phyloP scores from a whole-genome alignment of 2,329 filamentous ascomycete species.

The Rhexocercosporidium sp. region DNA sequence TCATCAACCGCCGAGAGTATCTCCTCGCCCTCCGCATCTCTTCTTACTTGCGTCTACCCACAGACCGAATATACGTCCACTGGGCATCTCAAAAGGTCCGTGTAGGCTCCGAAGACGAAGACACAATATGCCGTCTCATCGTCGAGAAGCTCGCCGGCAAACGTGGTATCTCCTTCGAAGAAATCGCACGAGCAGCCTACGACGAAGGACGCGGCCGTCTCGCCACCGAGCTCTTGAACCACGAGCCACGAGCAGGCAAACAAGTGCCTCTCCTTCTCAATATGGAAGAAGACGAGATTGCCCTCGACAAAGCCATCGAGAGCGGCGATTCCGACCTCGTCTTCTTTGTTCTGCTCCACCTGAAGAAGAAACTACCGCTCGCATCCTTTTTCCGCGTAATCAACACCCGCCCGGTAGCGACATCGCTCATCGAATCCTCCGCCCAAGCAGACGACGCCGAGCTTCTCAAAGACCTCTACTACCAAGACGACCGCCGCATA shows the following conservation, averaged over 20 bases:
- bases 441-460: constrained; percentile 78
- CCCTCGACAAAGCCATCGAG: constrained; percentile 94
- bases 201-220: constrained; percentile 90
- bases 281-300: constrained; percentile 96
- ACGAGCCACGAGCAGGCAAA: constrained; percentile 92
- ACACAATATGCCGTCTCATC: constrained; percentile 83
- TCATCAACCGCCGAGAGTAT: constrained; percentile 91
- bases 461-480: constrained; percentile 93
- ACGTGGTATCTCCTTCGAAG: constrained; percentile 92
- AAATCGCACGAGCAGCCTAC: constrained; percentile 90
- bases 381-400: constrained; percentile 92
- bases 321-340: constrained; percentile 93
- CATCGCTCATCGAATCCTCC: constrained; percentile 85
- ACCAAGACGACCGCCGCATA: constrained; percentile 90
- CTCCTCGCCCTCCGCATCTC: constrained; percentile 88
- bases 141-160: constrained; percentile 87
- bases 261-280: constrained; percentile 91
- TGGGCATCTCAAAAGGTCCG: constrained; percentile 97
- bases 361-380: constrained; percentile 89
- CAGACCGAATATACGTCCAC: constrained; percentile 91
- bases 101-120: constrained; percentile 82
- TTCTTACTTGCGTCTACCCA: constrained; percentile 82
- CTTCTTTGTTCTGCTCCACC: constrained; percentile 83
- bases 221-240: constrained; percentile 88
- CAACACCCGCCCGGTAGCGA: constrained; percentile 83